phyloP scores from a whole-genome alignment of 2,329 filamentous ascomycete species.

The Xylariaceae sp. region DNA sequence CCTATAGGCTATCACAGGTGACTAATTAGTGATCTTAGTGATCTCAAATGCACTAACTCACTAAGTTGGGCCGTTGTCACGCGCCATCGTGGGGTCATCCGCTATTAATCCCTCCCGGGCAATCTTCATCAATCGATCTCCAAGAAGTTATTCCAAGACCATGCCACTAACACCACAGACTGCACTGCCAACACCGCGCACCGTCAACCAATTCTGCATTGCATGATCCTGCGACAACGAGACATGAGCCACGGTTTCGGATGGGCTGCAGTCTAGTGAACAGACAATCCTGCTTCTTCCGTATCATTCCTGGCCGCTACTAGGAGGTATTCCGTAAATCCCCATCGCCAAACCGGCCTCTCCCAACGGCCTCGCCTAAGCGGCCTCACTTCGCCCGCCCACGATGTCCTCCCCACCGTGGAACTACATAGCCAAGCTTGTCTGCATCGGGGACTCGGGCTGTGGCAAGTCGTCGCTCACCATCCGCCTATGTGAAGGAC shows the following conservation, averaged over 20 bases:
- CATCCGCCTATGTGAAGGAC: constrained; percentile 91
- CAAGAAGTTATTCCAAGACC: not conserved
- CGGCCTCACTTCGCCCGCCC: not conserved
- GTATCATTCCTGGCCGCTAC: constrained; percentile 1
- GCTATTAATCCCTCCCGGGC: not conserved
- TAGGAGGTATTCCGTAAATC: not conserved
- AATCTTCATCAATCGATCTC: not conserved
- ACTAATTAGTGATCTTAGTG: not conserved
- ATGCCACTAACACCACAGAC: not conserved
- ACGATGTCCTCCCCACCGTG: constrained; percentile 66
- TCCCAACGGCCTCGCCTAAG: constrained; percentile 1
- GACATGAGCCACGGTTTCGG: constrained; percentile 5
- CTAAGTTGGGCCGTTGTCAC: not conserved
- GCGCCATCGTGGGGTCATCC: not conserved
- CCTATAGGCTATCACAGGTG: not conserved
- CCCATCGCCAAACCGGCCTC: not conserved
- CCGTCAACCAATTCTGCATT: not conserved
- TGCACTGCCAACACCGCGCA: not conserved
- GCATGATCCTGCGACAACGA: not conserved
- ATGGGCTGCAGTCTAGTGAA: constrained; percentile 2
- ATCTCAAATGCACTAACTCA: not conserved
- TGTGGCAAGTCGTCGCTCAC: constrained; percentile 94
- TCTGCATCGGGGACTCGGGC: constrained; percentile 93
- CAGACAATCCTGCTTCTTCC: not conserved
- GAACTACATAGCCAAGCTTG: constrained; percentile 99